These are phyloP conservation scores for Ceratobasidium sp. DNA, from an alignment of 1,284 basidiomycete genomes.

Conservation along the genomic window DNA sequence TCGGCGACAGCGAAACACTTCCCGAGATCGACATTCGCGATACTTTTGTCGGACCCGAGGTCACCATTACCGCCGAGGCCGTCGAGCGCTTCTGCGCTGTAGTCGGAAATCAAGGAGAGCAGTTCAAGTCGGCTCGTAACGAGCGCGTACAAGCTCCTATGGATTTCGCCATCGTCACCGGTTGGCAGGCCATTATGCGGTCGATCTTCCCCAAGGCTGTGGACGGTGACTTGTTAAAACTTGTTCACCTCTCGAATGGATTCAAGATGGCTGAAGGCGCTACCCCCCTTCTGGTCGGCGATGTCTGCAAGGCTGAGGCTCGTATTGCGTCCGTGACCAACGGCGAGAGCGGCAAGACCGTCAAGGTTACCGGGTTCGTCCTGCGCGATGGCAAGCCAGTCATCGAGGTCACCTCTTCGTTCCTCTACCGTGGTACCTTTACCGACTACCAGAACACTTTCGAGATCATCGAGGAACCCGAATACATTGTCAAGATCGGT, in stretches of 20 bases:
- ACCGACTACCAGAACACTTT: constrained; percentile 94
- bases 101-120: constrained; percentile 89
- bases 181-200: constrained; percentile 98
- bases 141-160: constrained; percentile 84
- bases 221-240: constrained; percentile 90
- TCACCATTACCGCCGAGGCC: constrained; percentile 73
- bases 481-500: constrained; percentile 79
- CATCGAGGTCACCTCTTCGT: constrained; percentile 92
- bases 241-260: constrained; percentile 95
- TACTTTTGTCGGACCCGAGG: constrained; percentile 82
- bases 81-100: constrained; percentile 92
- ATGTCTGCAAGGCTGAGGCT: constrained; percentile 89
- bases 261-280: constrained; percentile 87
- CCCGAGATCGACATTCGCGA: constrained; percentile 77
- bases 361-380: constrained; percentile 89
- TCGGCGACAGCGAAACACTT: constrained; percentile 78
- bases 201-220: constrained; percentile 91
- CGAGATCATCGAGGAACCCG: constrained; percentile 86
- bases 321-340: constrained; percentile 89
- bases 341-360: constrained; percentile 88
- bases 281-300: constrained; percentile 78
- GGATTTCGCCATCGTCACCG: constrained; percentile 98
- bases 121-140: constrained; percentile 79
- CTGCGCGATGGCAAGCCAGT: constrained; percentile 75
- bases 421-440: constrained; percentile 96